Base-by-base conservation (phyloP, 352 stramenopile genomes). In the Halophytophthora batemanensis region DNA sequence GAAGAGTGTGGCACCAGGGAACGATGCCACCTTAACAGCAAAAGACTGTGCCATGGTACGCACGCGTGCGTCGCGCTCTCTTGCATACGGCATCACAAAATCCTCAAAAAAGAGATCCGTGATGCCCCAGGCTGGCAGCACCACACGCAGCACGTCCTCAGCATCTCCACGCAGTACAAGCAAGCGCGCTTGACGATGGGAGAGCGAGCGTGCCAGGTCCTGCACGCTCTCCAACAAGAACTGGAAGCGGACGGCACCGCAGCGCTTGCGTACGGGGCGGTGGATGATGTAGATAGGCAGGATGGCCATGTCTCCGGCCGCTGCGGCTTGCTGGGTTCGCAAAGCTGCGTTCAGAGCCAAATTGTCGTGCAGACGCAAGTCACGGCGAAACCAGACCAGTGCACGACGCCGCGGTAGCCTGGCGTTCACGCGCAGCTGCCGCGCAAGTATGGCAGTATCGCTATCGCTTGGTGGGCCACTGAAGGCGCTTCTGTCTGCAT, bases 281-380 rank as follows among this genome's bases (percentile, higher is more conserved):
- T 98, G 86, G 29, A 96, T 61, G 29, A 94, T 86, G 61, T 97
- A 98, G 31, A 97, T 58, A 0, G 91, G 83, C 21, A 87, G 51
- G 4, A 88, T 48, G 7, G 59, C 56, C 48, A 75, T 67, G 4
- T 65, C 45, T 28, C 66, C 64, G 1, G 21, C 33, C 1, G 40
- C 39, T 2, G 45, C 33, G 46, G 39, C 14, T 46, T 63, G 31
- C 35, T 68, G 62, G 13, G 52, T 33, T 17, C 45, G 51, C 29
- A 90, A 68, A 3, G 88, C 86, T 15, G 77, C 76, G 14, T 88
- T 47, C 11, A 99, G 68, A 23, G 87, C 85, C 31, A 93, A 77
- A 70, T 99, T 99, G 76, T 99, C 96, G 66, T 98, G 91, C 19
- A 99, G 50, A 17, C 96, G 71, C 42, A 99, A 64, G 47, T 96